Evolutionary conservation across 108 stramenopile species (phyloP).

Genomic region (Nitzschia sp.): DNA sequence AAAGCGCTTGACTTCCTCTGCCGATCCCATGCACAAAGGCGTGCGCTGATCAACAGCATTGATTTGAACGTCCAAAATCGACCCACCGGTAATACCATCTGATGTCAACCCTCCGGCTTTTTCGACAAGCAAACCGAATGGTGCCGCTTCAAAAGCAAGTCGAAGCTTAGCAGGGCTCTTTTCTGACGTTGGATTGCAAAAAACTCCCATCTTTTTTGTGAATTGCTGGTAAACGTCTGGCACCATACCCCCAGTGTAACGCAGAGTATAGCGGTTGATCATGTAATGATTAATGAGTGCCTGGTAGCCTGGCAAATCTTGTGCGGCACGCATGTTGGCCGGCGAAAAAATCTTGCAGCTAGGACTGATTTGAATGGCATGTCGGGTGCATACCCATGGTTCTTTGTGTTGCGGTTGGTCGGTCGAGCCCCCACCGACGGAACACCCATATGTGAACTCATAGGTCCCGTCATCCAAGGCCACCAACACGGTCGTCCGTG

Average conservation of each 20-base stretch:
- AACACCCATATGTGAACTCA: constrained; percentile 71
- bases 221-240: constrained; percentile 91
- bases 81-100: constrained; percentile 73
- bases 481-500: constrained; percentile 88
- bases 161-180: constrained; percentile 90
- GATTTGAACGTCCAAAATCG: constrained; percentile 83
- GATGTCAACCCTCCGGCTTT: constrained; percentile 86
- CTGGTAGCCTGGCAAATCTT: constrained; percentile 86
- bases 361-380: constrained; percentile 51
- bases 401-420: constrained; percentile 9
- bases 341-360: constrained; percentile 90
- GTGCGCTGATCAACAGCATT: constrained; percentile 79
- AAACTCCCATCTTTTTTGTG: constrained; percentile 87
- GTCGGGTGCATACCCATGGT: constrained; percentile 69
- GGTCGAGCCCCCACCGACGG: not conserved
- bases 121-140: constrained; percentile 88
- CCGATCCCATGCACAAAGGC: constrained; percentile 74
- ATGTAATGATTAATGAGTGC: constrained; percentile 87
- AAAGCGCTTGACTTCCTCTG: constrained; percentile 78
- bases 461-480: constrained; percentile 81
- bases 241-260: constrained; percentile 84
- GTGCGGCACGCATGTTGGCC: constrained; percentile 90
- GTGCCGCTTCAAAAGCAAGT: constrained; percentile 93
- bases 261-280: constrained; percentile 89
- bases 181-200: constrained; percentile 86